Percentiles rank a stretch among this genome's conserved stretches.
Evolutionary conservation across 768 basidiomycete genomes (phyloP).

Genomic region (Naganishia kalamii): DNA sequence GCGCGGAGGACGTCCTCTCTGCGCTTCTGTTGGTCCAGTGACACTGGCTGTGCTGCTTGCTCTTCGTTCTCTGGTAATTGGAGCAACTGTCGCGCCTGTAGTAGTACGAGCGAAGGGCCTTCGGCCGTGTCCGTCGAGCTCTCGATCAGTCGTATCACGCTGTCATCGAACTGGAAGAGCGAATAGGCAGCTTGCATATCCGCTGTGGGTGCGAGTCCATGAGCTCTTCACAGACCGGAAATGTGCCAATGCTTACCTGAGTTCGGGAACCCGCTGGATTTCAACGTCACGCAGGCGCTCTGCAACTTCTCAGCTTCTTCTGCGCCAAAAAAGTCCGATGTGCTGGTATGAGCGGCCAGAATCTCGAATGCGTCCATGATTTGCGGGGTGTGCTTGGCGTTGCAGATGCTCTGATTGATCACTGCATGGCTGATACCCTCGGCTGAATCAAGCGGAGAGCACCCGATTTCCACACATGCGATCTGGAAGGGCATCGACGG

Average conservation of each 20-base stretch:
- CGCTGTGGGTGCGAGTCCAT: neutral
- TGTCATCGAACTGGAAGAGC: neutral
- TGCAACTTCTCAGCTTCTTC: conserved; percentile 12
- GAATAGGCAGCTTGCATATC: neutral
- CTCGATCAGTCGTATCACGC: neutral
- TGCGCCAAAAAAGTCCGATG: neutral
- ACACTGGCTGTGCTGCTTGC: neutral
- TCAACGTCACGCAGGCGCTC: conserved; percentile 1
- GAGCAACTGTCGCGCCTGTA: neutral
- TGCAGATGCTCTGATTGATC: conserved; percentile 9
- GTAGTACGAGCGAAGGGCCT: neutral
- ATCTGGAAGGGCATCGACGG: neutral
- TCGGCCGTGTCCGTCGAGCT: neutral
- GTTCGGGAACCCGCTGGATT: neutral
- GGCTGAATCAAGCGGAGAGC: neutral
- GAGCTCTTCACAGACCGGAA: too few species aligned
- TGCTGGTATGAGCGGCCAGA: neutral
- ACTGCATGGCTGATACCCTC: neutral
- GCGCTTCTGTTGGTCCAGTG: neutral
- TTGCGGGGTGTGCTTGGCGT: neutral
- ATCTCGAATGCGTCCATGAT: conserved; percentile 14
- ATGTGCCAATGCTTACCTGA: neutral
- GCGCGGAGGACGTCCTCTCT: conserved; percentile 1
- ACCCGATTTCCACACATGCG: neutral
- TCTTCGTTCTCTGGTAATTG: conserved; percentile 1